Conservation (phyloP, 441 rosid species). For the Melastoma candidum region DNA sequence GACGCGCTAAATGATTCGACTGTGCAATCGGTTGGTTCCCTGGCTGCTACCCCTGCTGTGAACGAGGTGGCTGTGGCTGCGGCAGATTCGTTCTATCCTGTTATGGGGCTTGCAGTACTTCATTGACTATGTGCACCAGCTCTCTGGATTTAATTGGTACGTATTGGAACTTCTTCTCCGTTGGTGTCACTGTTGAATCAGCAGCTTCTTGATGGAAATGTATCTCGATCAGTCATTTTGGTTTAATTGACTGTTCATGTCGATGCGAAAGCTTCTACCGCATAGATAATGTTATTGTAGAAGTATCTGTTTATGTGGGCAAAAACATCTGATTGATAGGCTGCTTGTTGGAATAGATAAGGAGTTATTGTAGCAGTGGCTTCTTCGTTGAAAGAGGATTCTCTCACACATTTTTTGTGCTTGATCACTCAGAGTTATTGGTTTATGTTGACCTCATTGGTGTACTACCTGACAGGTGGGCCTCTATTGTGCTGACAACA, state of each 20-base stretch:
- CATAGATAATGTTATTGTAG: too few species aligned
- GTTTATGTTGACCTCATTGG: slow-evolving; percentile 1
- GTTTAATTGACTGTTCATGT: too few species aligned
- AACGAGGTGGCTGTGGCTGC: slow-evolving; percentile 84
- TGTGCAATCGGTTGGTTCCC: slow-evolving; percentile 37
- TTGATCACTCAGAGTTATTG: not conserved
- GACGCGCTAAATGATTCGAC: slow-evolving; percentile 45
- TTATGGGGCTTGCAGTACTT: slow-evolving; percentile 56
- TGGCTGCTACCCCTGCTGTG: slow-evolving; percentile 40
- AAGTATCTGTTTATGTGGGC: too few species aligned
- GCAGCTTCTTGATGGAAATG: slow-evolving; percentile 1
- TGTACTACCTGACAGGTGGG: slow-evolving; percentile 54
- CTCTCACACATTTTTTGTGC: not conserved
- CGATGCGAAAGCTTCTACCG: too few species aligned
- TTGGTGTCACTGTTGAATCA: not conserved
- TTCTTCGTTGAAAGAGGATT: too few species aligned
- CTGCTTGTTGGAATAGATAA: too few species aligned
- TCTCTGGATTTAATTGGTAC: slow-evolving; percentile 71
- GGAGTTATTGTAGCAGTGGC: too few species aligned
- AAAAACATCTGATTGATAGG: too few species aligned
- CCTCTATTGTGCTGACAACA: slow-evolving; percentile 63
- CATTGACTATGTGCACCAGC: slow-evolving; percentile 4
- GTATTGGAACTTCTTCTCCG: slow-evolving; percentile 8
- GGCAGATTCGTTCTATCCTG: slow-evolving; percentile 40
- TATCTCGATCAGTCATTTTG: too few species aligned